These are phyloP conservation scores for Apiotrichum brassicae DNA, from an alignment of 1,284 basidiomycete species.

Conservation along the genomic window DNA sequence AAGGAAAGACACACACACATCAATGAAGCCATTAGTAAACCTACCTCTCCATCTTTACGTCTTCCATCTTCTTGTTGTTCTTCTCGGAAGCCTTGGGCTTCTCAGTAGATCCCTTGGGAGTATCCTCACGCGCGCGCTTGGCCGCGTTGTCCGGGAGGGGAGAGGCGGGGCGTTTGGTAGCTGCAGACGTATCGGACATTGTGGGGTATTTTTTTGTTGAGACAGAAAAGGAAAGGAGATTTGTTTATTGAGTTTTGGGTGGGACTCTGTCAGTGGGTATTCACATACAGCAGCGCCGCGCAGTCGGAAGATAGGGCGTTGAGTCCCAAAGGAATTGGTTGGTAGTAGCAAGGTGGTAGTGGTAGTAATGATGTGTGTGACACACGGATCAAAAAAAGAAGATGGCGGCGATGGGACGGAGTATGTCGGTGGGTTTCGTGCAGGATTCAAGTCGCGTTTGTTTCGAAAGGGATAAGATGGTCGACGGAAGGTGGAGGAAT, in stretches of 20 bases:
- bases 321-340: background rate
- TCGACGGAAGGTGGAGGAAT: background rate
- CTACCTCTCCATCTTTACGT: constrained; percentile 35
- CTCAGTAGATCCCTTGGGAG: constrained; percentile 5
- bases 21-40: background rate
- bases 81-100: constrained; percentile 6
- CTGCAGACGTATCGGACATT: constrained; percentile 24
- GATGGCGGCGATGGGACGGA: background rate
- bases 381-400: too few species aligned
- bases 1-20: background rate
- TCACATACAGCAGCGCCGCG: constrained; percentile 1
- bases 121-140: constrained; percentile 28
- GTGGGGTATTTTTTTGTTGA: background rate
- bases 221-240: background rate
- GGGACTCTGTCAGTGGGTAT: constrained; percentile 7
- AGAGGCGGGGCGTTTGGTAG: constrained; percentile 33
- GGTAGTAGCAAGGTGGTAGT: background rate
- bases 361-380: too few species aligned
- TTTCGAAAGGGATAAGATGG: background rate
- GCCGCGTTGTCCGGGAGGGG: constrained; percentile 22
- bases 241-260: background rate
- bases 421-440: background rate
- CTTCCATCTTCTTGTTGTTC: constrained; percentile 35
- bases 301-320: background rate
- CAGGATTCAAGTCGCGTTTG: background rate